Base-by-base conservation (phyloP, 495 filamentous ascomycete genomes). In the Melanomma pulvis-pyrius region DNA sequence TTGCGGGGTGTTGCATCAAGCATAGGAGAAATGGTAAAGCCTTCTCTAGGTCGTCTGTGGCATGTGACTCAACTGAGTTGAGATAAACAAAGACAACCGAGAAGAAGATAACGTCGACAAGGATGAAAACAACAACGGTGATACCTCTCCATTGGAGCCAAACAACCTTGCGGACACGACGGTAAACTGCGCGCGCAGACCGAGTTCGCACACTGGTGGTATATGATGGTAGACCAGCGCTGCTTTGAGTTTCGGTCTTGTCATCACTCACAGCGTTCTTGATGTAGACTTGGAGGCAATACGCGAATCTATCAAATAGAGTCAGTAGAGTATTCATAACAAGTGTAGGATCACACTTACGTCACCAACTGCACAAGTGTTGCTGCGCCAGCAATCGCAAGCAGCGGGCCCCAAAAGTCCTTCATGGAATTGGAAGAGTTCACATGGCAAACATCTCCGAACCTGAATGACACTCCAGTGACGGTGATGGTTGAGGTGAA, bases 281-380 rank as follows among this genome's bases (percentile, higher is more conserved):
- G 71, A 98, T 81, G 73, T 98, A 98, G 61, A 98, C 89, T 68
- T 96, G 88, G 74, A 96, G 90, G 76, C 94, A 98, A 79, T 98
- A 98, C 28, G 80, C 88, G 73, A 98, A 96, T 0, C 91, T 96
- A 81, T 74, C 28, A 89, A 83, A 1, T 74, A 15, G 46, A 69
- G 59, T 32, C 21, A 61, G 36, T 6, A 13, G 15, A 36, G 26
- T 32, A 54, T 19, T 54, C 21, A 34, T 9, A 15, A 32, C n/a
- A 30, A n/a, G 13, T n/a, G 15, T 6, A 34, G 0, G 57, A 39
- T 39, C 17, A 12, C 28, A 72, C 78, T 69, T 57, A 80, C 76
- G 82, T 84, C 59, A 77, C 72, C 22, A 82, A 67, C 68, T 98
- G 94, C n/a, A 96, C 80, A 59, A 97, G 80, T 59, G 93, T 85